Evolutionary conservation across 2,329 filamentous ascomycete genomes (phyloP), one percentile per base, ranked within the genome.

Genomic region (Penicillium occitanis): DNA sequence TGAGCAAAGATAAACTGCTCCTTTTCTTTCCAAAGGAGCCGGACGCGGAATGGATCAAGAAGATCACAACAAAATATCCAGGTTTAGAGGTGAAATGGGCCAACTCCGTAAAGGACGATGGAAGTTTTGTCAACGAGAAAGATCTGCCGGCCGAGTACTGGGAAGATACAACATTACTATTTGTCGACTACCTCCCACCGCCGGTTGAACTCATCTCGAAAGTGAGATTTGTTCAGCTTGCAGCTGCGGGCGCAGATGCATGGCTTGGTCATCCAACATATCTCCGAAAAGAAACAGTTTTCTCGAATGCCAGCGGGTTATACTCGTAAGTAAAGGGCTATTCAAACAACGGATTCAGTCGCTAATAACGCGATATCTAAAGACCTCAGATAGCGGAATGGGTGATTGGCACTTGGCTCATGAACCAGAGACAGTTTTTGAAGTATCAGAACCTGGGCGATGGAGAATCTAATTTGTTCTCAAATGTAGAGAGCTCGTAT

Each of bases 151-250:
- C 30, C 5, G 51, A 57, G 1, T 35, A 14, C 1, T 57, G 51
- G 51, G n/a, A 57, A n/a, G 51, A 22, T 57, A 57, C 51, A 11
- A 57, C 51, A 19, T 22, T 57, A 3, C 51, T 57, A 0, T 57
- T 57, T 35, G 51, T 35, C 2, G 51, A 57, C 33, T 57, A 33
- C 8, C 28, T 57, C 14, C 51, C 51, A 5, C 51, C 51, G 8
- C 51, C 51, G 7, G 51, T n/a, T 33, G 51, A 57, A 35, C 51
- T 57, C 30, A 30, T 57, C 17, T n/a, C 51, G 2, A 30, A 57
- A 37, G 51, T 57, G 51, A 57, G 51, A 57, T 57, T 57, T 19
- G 51, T 57, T 17, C 51, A 57, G n/a, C 51, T 57, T 22, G 51
- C 51, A 57, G 28, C 51, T 57, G 30, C 51, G 11, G 51, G 51